Evolutionary conservation across 2,329 filamentous ascomycete species (phyloP), one percentile per base, ranked within the genome.

Genomic region (Ophiostoma sp.): DNA sequence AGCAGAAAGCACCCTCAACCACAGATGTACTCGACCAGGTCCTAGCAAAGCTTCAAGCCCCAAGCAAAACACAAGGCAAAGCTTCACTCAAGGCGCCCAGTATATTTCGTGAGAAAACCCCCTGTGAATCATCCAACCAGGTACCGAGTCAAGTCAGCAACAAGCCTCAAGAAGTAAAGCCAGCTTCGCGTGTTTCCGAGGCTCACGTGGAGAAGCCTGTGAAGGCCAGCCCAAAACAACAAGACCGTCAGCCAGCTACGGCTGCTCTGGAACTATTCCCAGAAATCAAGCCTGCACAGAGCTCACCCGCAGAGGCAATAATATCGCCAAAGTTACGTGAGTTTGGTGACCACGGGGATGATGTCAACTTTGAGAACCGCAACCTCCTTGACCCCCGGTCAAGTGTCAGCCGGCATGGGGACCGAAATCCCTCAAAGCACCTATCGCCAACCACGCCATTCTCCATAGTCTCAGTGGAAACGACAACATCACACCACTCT

Each of bases 381-480:
- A 65, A 69, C 20, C 73, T 74, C 17, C 71, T 74, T 6, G 72
- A 72, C 33, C 73, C 76, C 33, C 74, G 79, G 44, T 76, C 80
- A 68, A 81, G 80, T 57, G 78, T 83, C 57, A 85, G 86, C 72
- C 81, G 80, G 15, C 83, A 85, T 72, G 84, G 84, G 6, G 86
- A 87, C 71, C 82, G 81, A 15, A 81, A 84, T 73, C 84, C 83
- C 69, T 81, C 82, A 62, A 85, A 82, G 74, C 82, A 83, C 67
- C 79, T 85, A 54, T 85, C 85, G 6, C 81, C 84, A 6, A 85
- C 85, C 73, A 89, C 87, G 0, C 87, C 87, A 4, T 89, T 89
- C 74, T 90, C 87, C 1, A 79, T 86, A 71, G 80, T 81, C 0
- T 90, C 87, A 0, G 82, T 89, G 67, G 87, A 89, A 69, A 87